Base-by-base conservation (phyloP, 1,284 basidiomycete genomes). In the Cerrena zonata region DNA sequence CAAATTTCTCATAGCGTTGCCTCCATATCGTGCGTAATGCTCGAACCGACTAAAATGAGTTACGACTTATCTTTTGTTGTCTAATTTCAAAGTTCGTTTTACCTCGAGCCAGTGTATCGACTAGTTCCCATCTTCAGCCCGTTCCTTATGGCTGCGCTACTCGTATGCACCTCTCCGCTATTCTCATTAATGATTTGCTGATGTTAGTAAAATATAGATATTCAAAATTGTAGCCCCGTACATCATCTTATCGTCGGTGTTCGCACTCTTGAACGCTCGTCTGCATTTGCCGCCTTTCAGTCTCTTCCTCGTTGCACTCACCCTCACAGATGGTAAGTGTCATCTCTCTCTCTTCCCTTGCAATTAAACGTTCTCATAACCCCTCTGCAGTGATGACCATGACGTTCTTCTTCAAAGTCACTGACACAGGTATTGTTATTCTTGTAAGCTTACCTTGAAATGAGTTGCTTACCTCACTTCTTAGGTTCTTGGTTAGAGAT, bases 21-120 rank as follows among this genome's bases (percentile, higher is more conserved):
- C n/a, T 91, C 89, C 2, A 89, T 92, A 61, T 89, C 89, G 78
- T 89, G 57, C 65, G 85, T 73, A 12, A 15, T 61, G 24, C 3
- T 15, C 30, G 15, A 34, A 34, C 15, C 15, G 7, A 34, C 15
- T 34, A 4, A 12, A 15, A 40, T 12, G 30, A n/a, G n/a, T n/a
- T n/a, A n/a, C n/a, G n/a, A n/a, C n/a, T n/a, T n/a, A n/a, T 34
- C 30, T 7, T 34, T 34, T 34, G 30, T 7, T 34, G 30, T 7
- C 30, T 34, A 10, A 42, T 34, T 23, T 12, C 21, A 2, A 54
- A 87, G 86, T 30, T 89, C 89, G 2, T 94, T 94, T 69, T 94
- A 94, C 65, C 76, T 94, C 11, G 90, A 88, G 42, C 91, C 91
- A 0, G 91, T 94, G 7, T 94, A 92, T 61, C 84, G 92, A 3